phyloP scores from a whole-genome alignment of 495 filamentous ascomycete species.

The Hypoxylon perforatum region DNA sequence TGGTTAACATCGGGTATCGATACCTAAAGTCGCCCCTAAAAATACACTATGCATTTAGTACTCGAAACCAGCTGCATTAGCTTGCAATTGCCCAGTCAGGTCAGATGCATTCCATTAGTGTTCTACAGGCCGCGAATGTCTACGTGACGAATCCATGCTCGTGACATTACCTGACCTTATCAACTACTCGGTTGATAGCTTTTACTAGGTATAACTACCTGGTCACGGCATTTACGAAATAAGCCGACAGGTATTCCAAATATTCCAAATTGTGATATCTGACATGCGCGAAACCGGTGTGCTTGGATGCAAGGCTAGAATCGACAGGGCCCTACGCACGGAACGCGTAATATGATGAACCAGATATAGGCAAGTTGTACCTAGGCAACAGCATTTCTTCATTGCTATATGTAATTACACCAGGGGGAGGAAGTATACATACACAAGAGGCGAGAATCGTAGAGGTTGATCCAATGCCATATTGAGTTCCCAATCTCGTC shows the following conservation, averaged over 20 bases:
- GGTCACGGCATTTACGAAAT: neutral
- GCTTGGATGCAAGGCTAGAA: slow-evolving; percentile 4
- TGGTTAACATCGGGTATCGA: slow-evolving; percentile 12
- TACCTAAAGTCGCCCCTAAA: slow-evolving; percentile 15
- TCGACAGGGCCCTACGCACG: slow-evolving; percentile 16
- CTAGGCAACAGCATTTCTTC: slow-evolving; percentile 30
- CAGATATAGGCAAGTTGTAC: neutral
- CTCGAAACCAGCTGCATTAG: slow-evolving; percentile 17
- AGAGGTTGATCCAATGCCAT: slow-evolving; percentile 19
- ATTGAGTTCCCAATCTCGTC: neutral
- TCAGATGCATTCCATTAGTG: slow-evolving; percentile 7
- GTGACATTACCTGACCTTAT: slow-evolving; percentile 16
- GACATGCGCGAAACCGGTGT: neutral
- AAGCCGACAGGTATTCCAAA: neutral
- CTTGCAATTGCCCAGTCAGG: slow-evolving; percentile 26
- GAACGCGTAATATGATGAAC: slow-evolving; percentile 26
- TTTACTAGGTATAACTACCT: no score
- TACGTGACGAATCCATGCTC: slow-evolving; percentile 34
- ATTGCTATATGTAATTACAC: slow-evolving; percentile 1
- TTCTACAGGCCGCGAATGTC: slow-evolving; percentile 18
- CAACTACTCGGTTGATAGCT: neutral
- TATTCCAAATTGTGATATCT: neutral
- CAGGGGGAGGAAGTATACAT: slow-evolving; percentile 12
- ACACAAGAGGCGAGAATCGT: slow-evolving; percentile 25
- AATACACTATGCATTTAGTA: slow-evolving; percentile 18